Evolutionary conservation across 2,329 filamentous ascomycete genomes (phyloP).

Genomic region (Parastagonospora avenae): DNA sequence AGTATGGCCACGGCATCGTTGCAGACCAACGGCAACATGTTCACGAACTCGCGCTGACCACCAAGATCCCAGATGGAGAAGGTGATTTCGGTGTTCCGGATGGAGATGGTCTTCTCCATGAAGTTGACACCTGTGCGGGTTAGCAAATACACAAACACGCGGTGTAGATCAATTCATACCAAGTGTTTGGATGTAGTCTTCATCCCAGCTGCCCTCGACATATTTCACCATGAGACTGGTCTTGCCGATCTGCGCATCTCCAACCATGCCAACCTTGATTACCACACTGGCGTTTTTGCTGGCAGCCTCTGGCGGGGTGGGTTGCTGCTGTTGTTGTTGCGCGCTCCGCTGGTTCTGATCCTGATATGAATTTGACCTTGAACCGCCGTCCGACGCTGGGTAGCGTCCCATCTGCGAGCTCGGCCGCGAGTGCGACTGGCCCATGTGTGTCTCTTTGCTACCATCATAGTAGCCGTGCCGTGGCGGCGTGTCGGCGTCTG

Average conservation of each 20-base stretch:
- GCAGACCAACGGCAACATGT: slow-evolving; percentile 99
- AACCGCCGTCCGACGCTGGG: slow-evolving; percentile 50
- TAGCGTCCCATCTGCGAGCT: slow-evolving; percentile 57
- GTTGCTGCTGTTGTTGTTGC: slow-evolving; percentile 27
- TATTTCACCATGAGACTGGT: slow-evolving; percentile 99
- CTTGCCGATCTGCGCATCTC: slow-evolving; percentile 98
- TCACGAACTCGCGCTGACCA: slow-evolving; percentile 97
- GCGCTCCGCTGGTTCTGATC: slow-evolving; percentile 55
- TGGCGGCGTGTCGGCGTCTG: slow-evolving; percentile 54
- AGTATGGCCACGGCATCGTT: slow-evolving; percentile 98
- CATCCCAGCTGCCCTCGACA: slow-evolving; percentile 98
- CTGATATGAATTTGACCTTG: slow-evolving; percentile 49
- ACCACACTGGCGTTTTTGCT: slow-evolving; percentile 72
- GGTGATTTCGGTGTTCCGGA: slow-evolving; percentile 98
- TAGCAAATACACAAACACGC: slow-evolving; percentile 9
- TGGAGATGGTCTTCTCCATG: slow-evolving; percentile 99
- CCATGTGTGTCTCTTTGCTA: slow-evolving; percentile 42
- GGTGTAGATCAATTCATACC: slow-evolving; percentile 55
- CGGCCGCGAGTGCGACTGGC: slow-evolving; percentile 51
- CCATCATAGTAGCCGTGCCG: slow-evolving; percentile 41
- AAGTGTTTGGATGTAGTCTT: slow-evolving; percentile 98
- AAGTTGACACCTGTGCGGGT: slow-evolving; percentile 83
- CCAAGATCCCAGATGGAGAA: slow-evolving; percentile 99
- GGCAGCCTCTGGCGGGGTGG: slow-evolving; percentile 46
- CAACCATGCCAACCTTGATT: slow-evolving; percentile 99